Evolutionary conservation across 805 yeast genomes (phyloP).

Genomic region (Lachancea lanzarotensis): DNA sequence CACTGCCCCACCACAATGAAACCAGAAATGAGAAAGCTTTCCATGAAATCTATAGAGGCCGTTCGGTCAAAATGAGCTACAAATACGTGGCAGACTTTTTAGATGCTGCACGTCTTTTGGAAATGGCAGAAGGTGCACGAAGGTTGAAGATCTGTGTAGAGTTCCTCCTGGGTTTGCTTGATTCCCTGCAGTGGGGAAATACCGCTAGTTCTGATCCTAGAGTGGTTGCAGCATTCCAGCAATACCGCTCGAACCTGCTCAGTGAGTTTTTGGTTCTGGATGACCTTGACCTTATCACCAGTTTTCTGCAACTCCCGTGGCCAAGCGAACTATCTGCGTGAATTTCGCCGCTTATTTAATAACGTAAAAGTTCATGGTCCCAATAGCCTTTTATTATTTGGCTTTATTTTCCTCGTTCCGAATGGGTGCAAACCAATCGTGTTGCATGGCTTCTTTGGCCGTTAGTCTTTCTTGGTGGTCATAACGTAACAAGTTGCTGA

Average conservation of each 20-base stretch:
- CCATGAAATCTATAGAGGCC: not conserved
- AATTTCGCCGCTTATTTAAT: slow-evolving; percentile 33
- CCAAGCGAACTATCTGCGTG: not conserved
- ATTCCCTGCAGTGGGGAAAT: not conserved
- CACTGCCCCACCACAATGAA: not conserved
- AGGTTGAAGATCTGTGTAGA: not conserved
- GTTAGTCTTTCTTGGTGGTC: slow-evolving; percentile 87
- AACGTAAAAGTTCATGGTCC: slow-evolving; percentile 1
- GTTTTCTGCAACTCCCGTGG: slow-evolving; percentile 17
- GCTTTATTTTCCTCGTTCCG: slow-evolving; percentile 7
- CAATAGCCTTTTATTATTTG: not conserved
- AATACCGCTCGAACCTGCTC: slow-evolving; percentile 13
- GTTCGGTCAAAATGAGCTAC: slow-evolving; percentile 1
- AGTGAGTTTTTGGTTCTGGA: slow-evolving; percentile 15
- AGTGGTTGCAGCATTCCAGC: not conserved
- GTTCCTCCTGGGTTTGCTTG: not conserved
- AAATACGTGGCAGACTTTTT: not conserved
- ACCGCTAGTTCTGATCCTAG: not conserved
- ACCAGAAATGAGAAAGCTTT: not conserved
- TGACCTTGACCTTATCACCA: slow-evolving; percentile 15
- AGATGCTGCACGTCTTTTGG: slow-evolving; percentile 1
- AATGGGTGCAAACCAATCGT: slow-evolving; percentile 37
- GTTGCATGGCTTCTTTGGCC: slow-evolving; percentile 82
- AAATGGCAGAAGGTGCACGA: not conserved
- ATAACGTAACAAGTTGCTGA: slow-evolving; percentile 71